Evolutionary conservation across 371 early-diverging fungal genomes (phyloP).

Genomic region (Mucor velutinosus): DNA sequence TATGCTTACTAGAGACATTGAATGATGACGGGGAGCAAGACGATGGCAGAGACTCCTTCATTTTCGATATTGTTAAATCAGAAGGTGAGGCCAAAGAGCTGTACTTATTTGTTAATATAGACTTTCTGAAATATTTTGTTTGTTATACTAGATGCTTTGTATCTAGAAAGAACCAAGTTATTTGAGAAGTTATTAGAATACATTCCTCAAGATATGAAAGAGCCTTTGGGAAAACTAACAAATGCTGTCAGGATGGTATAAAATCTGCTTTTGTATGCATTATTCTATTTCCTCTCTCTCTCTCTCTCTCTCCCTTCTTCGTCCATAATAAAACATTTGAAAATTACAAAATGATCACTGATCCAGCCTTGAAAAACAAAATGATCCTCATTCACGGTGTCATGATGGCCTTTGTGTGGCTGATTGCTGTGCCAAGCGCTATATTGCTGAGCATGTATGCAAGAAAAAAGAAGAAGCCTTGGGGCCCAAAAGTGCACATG

Average conservation of each 20-base stretch:
- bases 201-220: conserved; percentile 82
- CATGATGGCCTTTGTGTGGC: conserved; percentile 39
- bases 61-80: conserved; percentile 1
- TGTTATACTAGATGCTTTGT: conserved; percentile 24
- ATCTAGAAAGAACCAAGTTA: conserved; percentile 60
- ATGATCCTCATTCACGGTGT: conserved; percentile 26
- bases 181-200: conserved; percentile 73
- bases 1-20: conserved; percentile 43
- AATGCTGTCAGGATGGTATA: conserved; percentile 64
- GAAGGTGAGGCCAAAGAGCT: conserved; percentile 8
- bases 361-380: conserved; percentile 14
- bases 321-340: neutral
- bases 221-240: conserved; percentile 75
- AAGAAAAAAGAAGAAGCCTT: conserved; percentile 26
- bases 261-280: neutral
- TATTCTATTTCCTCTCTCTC: neutral
- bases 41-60: neutral
- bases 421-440: conserved; percentile 35
- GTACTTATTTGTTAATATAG: neutral
- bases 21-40: neutral
- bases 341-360: conserved; percentile 7
- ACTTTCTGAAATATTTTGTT: neutral
- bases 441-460: conserved; percentile 31
- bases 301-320: conserved; percentile 1
- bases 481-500: conserved; percentile 45